phyloP scores from a whole-genome alignment of 352 stramenopile genomes.

The Phytophthora vignae region DNA sequence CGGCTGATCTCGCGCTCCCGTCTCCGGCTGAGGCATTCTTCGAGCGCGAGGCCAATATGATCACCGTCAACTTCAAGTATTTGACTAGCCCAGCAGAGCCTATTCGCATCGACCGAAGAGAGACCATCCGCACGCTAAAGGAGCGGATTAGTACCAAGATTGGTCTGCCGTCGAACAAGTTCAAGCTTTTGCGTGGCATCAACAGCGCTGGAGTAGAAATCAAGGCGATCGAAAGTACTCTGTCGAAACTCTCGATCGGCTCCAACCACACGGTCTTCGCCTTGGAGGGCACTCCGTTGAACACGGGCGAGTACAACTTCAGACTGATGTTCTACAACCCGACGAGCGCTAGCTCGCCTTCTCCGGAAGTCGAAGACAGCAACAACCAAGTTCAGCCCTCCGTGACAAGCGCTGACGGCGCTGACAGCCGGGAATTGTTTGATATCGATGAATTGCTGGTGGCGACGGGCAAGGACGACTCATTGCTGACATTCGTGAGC shows the following conservation, averaged over 20 bases:
- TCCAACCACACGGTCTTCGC: conserved; percentile 76
- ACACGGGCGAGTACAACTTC: conserved; percentile 82
- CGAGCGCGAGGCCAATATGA: conserved; percentile 82
- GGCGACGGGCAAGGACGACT: conserved; percentile 57
- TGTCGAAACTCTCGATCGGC: conserved; percentile 79
- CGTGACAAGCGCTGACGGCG: conserved; percentile 18
- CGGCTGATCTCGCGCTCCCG: conserved; percentile 43
- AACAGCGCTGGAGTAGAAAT: conserved; percentile 80
- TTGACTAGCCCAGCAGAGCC: conserved; percentile 47
- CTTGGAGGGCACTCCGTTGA: conserved; percentile 70
- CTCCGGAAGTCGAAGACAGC: conserved; percentile 13
- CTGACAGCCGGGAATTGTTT: conserved; percentile 44
- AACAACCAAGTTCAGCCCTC: conserved; percentile 38
- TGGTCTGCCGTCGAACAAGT: conserved; percentile 53
- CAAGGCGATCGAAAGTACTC: conserved; percentile 78
- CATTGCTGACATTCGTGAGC: conserved; percentile 59
- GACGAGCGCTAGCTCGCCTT: not conserved
- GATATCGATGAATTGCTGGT: conserved; percentile 74
- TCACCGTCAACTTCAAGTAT: conserved; percentile 81
- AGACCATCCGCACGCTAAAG: conserved; percentile 71
- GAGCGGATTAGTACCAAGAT: conserved; percentile 61
- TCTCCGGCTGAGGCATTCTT: conserved; percentile 74
- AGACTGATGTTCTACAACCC: conserved; percentile 68
- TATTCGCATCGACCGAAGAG: conserved; percentile 77
- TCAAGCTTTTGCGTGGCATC: conserved; percentile 83